A percentile compares a stretch with the other conserved stretches of the same genome.
Evolutionary conservation across 441 rosid species (phyloP).

Genomic region (Manihot esculenta): DNA sequence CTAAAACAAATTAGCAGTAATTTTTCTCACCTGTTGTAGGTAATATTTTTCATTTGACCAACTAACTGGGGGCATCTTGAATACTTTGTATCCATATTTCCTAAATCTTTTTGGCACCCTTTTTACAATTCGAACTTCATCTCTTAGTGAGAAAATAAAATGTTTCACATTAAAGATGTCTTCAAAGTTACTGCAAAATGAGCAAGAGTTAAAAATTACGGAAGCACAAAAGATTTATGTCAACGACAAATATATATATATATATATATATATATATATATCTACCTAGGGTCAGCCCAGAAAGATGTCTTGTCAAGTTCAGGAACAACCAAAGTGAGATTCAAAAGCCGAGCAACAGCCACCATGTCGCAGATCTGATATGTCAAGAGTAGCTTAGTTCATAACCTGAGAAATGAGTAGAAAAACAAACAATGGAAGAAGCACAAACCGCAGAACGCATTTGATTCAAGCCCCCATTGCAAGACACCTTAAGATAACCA

Average conservation of each 20-base stretch:
- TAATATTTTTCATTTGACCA: conserved; percentile 96
- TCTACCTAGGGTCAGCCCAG: conserved; percentile 99
- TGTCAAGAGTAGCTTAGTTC: conserved; percentile 20
- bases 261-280: too few species aligned
- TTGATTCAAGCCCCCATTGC: conserved; percentile 98
- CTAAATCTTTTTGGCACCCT: conserved; percentile 79
- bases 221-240: conserved; percentile 3
- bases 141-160: conserved; percentile 91
- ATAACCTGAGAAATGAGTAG: conserved; percentile 14
- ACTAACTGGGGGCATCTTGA: conserved; percentile 91
- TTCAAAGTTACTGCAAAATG: conserved; percentile 81
- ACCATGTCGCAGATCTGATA: conserved; percentile 98
- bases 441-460: conserved; percentile 96
- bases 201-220: conserved; percentile 27
- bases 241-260: too few species aligned
- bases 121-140: conserved; percentile 79
- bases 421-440: conserved; percentile 25
- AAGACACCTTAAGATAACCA: conserved; percentile 80
- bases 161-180: conserved; percentile 90
- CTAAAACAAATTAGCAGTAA: neutral
- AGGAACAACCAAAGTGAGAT: conserved; percentile 92
- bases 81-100: conserved; percentile 60
- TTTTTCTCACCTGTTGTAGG: conserved; percentile 67
- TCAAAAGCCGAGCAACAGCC: conserved; percentile 81
- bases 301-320: conserved; percentile 96